Evolutionary conservation across 2,329 filamentous ascomycete genomes (phyloP).

Genomic region (Drechslerella coelobrocha): DNA sequence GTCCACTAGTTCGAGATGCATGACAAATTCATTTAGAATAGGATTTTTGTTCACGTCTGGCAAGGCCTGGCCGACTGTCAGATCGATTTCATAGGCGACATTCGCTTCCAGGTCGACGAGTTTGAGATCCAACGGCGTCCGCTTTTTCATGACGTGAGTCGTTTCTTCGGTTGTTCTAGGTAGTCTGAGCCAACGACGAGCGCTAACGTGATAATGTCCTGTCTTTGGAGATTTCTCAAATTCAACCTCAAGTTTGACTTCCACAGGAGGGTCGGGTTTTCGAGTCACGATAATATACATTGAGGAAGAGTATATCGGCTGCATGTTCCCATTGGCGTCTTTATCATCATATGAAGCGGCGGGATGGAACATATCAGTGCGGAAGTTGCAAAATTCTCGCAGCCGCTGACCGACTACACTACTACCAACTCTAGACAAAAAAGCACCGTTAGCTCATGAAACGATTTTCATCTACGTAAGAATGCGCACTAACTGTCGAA

Average conservation of each 20-base stretch:
- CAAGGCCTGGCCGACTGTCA: slow-evolving; percentile 43
- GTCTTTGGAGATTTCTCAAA: slow-evolving; percentile 48
- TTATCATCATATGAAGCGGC: slow-evolving; percentile 10
- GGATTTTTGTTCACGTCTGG: slow-evolving; percentile 52
- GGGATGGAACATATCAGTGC: slow-evolving; percentile 13
- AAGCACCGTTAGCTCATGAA: background rate
- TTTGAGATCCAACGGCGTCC: slow-evolving; percentile 53
- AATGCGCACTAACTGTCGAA: slow-evolving; percentile 50
- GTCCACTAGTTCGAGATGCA: slow-evolving; percentile 52
- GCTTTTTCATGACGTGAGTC: slow-evolving; percentile 30
- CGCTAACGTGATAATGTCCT: slow-evolving; percentile 47
- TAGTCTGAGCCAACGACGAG: slow-evolving; percentile 51
- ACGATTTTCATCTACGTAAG: background rate
- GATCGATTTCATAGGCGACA: slow-evolving; percentile 53
- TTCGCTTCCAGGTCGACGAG: slow-evolving; percentile 53
- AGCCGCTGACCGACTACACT: slow-evolving; percentile 32
- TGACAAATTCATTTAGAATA: slow-evolving; percentile 53
- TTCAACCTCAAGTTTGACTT: slow-evolving; percentile 51
- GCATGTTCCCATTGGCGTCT: slow-evolving; percentile 14
- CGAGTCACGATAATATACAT: slow-evolving; percentile 34
- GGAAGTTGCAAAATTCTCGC: slow-evolving; percentile 24
- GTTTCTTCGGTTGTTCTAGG: slow-evolving; percentile 12
- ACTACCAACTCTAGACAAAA: slow-evolving; percentile 33
- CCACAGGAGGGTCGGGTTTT: slow-evolving; percentile 30
- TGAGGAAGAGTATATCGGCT: slow-evolving; percentile 48